Base-by-base conservation (phyloP, 2,329 filamentous ascomycete species). In the Colletotrichum godetiae region DNA sequence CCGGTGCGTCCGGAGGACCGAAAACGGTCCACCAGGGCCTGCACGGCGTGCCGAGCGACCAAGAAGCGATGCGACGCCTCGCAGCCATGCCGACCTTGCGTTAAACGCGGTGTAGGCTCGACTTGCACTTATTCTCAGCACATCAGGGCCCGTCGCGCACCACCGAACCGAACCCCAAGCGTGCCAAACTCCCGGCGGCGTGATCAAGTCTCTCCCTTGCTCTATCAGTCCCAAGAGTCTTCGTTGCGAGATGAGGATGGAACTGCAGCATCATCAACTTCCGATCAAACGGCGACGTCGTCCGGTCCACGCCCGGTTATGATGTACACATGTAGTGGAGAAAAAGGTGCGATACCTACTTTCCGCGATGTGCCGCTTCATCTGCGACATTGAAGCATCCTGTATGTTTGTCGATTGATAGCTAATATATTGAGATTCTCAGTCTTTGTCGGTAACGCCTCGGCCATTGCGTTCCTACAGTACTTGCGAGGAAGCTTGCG, bases 401-500 rank as follows among this genome's bases (percentile, higher is more conserved):
- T 13, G 4, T 6, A 12, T 8, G 15, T 13, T 11, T 5, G 4
- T 3, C 22, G 2, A 12, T 1, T 12, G 27, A 29, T 29, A 3
- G n/a, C 29, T 65, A 12, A 49, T 12, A 8, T 12, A 2, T 22
- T 10, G 13, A 42, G 13, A 5, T 8, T 11, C 11, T 11, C 55
- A 88, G 85, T 88, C 0, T 88, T 85, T 62, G 82, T 88, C 60
- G 84, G 86, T n/a, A 81, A 84, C n/a, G 86, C 85, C 11, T 86
- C 87, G 1, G 86, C 87, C 0, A 79, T 91, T 15, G 90, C 89
- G 0, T 91, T 91, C 70, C 79, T 91, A 1, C 87, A 90, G 69
- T 83, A 89, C 46, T 81, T 89, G 15, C 84, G 87, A 15, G 82
- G 86, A 13, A 84, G 82, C 2, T 77, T 86, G 74, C 85, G 86